Conservation (phyloP, 208 protist species). For the Leishmania arabica region DNA sequence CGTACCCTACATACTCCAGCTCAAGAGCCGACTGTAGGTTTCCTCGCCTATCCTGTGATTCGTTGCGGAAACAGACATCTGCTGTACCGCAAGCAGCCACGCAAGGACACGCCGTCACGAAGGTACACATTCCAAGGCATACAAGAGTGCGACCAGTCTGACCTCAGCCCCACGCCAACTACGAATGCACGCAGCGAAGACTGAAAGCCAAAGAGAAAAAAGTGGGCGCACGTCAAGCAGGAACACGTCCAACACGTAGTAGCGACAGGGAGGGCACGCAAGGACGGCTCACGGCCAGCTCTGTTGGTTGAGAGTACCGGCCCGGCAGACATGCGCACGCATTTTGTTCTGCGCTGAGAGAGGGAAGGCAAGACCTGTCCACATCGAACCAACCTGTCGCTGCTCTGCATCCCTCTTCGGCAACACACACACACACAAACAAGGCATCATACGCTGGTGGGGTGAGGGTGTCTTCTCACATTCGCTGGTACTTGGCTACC, state of each 20-base stretch:
- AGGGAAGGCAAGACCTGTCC: background rate
- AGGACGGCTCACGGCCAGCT: background rate
- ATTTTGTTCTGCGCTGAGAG: background rate
- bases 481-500: conserved; percentile 50
- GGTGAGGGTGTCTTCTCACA: background rate
- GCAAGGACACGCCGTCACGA: background rate
- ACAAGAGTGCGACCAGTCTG: background rate
- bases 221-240: background rate
- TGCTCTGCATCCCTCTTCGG: background rate
- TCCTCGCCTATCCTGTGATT: background rate
- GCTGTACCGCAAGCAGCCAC: background rate
- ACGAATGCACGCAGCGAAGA: background rate
- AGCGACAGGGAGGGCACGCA: background rate
- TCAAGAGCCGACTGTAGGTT: background rate
- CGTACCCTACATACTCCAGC: background rate
- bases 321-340: background rate
- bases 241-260: background rate
- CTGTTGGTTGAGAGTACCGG: background rate
- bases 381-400: background rate
- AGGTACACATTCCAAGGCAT: background rate
- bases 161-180: background rate
- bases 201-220: background rate
- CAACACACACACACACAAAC: background rate
- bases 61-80: background rate
- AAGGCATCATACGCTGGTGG: background rate